A percentile compares a stretch with the other conserved stretches of the same genome.
Evolutionary conservation across 2,329 filamentous ascomycete species (phyloP).

Genomic region (Trichoderma oligosporum): DNA sequence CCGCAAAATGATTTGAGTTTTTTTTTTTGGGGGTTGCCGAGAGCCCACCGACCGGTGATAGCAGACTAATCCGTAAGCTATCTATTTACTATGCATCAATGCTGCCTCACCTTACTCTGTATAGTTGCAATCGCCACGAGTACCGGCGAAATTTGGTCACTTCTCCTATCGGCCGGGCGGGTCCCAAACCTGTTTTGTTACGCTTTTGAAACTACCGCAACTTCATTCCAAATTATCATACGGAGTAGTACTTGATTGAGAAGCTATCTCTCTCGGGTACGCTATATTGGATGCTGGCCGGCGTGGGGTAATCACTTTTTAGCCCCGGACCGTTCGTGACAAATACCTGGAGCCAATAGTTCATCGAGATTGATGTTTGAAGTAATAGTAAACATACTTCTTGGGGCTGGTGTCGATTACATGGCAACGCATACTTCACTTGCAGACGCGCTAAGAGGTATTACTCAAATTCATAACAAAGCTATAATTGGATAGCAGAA

Average conservation of each 20-base stretch:
- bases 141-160: background rate
- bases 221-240: slow-evolving; percentile 20
- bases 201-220: slow-evolving; percentile 1
- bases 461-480: background rate
- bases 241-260: too few relatives aligned
- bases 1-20: slow-evolving; percentile 19
- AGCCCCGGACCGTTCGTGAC: background rate
- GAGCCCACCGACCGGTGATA: background rate
- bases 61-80: background rate
- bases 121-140: background rate
- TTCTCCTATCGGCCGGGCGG: background rate
- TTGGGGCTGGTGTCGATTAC: background rate
- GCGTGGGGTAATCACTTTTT: slow-evolving; percentile 3
- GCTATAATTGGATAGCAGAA: background rate
- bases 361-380: background rate
- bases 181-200: background rate
- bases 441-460: too few relatives aligned
- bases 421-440: background rate
- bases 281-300: background rate
- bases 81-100: background rate
- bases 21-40: background rate
- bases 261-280: background rate
- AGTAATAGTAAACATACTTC: background rate
- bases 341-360: slow-evolving; percentile 12
- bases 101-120: background rate